A percentile compares a stretch with the other conserved stretches of the same genome.
phyloP scores from a whole-genome alignment of 371 early-diverging fungal genomes.

The Parasitella parasitica region DNA sequence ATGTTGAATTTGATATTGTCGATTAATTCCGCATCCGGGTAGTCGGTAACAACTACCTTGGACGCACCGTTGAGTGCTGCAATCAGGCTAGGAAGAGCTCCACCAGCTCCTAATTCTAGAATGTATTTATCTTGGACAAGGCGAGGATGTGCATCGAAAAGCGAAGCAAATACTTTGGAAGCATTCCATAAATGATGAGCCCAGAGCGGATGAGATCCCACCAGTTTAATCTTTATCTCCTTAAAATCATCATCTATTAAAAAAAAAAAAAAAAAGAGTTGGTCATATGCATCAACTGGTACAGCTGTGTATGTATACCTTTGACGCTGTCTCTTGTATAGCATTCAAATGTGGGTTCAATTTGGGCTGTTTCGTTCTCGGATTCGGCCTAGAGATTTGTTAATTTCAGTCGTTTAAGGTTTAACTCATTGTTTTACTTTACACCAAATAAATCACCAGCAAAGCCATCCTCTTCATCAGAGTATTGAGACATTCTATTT shows the following conservation, averaged over 20 bases:
- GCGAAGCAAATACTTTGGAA: conserved; percentile 75
- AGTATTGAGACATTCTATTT: conserved; percentile 26
- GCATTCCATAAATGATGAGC: conserved; percentile 94
- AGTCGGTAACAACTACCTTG: conserved; percentile 86
- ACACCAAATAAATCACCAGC: conserved; percentile 52
- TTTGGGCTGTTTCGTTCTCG: conserved; percentile 40
- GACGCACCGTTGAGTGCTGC: conserved; percentile 74
- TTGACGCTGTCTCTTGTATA: conserved; percentile 38
- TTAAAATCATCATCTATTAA: neutral
- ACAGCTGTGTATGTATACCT: neutral
- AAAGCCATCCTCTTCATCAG: conserved; percentile 43
- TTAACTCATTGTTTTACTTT: neutral
- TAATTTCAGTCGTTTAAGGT: neutral
- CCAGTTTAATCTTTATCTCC: conserved; percentile 58
- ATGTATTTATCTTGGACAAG: conserved; percentile 65
- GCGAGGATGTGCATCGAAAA: conserved; percentile 68
- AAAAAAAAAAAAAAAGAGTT: neutral
- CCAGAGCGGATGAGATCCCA: conserved; percentile 86
- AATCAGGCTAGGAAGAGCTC: conserved; percentile 83
- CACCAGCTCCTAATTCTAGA: conserved; percentile 91
- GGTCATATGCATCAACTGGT: neutral
- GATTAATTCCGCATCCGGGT: conserved; percentile 81
- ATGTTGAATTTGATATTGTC: conserved; percentile 77
- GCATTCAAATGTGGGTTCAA: conserved; percentile 53
- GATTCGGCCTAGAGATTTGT: conserved; percentile 24